These are phyloP conservation scores for Fagopyrum esculentum DNA, from an alignment of 148 eudicot genomes.

Conservation along the genomic window DNA sequence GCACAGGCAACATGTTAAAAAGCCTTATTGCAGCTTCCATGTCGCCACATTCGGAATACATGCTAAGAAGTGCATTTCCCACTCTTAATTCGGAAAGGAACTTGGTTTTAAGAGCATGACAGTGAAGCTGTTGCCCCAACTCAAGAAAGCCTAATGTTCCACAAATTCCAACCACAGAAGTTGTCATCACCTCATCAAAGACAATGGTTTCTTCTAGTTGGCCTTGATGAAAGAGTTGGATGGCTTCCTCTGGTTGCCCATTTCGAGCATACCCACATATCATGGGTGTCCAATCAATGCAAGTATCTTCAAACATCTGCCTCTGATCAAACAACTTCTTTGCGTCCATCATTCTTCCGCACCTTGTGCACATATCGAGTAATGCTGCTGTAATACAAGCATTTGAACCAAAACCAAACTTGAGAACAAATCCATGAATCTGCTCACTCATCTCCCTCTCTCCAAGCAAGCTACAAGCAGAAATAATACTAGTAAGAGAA, in stretches of 20 bases:
- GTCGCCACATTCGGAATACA: constrained; percentile 75
- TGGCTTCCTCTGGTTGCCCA: constrained; percentile 61
- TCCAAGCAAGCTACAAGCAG: constrained; percentile 56
- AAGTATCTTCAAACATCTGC: constrained; percentile 19
- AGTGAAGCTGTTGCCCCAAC: constrained; percentile 68
- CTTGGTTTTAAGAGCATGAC: constrained; percentile 45
- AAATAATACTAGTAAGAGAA: constrained; percentile 54
- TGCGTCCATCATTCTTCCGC: constrained; percentile 72
- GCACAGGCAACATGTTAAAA: constrained; percentile 42
- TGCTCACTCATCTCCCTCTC: constrained; percentile 52
- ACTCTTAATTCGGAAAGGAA: constrained; percentile 39
- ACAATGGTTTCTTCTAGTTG: constrained; percentile 23
- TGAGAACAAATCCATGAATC: constrained; percentile 64
- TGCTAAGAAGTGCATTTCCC: constrained; percentile 61
- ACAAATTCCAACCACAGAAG: constrained; percentile 56
- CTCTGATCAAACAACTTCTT: constrained; percentile 38
- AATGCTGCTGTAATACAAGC: constrained; percentile 54
- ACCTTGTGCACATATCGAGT: constrained; percentile 79
- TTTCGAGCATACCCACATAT: constrained; percentile 77
- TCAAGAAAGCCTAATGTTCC: constrained; percentile 56
- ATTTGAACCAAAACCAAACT: constrained; percentile 50
- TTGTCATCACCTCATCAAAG: constrained; percentile 51
- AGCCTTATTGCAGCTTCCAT: constrained; percentile 43
- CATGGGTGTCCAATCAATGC: constrained; percentile 56
- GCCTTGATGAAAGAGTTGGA: constrained; percentile 39